phyloP scores from a whole-genome alignment of 2,329 filamentous ascomycete genomes.

The Alternaria panax region DNA sequence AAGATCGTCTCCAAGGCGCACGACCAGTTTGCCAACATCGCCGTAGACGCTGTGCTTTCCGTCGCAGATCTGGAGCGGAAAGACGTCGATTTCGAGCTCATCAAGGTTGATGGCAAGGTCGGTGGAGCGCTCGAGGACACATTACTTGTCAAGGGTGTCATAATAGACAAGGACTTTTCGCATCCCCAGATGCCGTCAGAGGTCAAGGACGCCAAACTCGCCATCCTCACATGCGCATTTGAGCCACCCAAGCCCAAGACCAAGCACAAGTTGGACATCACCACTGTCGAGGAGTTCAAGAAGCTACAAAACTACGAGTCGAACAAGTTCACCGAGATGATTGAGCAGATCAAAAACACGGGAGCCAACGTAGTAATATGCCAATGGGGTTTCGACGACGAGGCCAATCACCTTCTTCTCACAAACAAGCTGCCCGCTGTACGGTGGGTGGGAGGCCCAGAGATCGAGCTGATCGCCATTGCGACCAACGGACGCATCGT shows the following conservation, averaged over 20 bases:
- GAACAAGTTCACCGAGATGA: conserved; percentile 98
- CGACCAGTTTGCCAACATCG: conserved; percentile 97
- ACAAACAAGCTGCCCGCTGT: conserved; percentile 97
- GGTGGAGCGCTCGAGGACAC: conserved; percentile 93
- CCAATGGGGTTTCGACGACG: conserved; percentile 99
- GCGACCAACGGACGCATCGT: conserved; percentile 98
- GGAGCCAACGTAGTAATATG: conserved; percentile 98
- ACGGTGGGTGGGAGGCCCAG: conserved; percentile 95
- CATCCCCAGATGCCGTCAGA: conserved; percentile 99
- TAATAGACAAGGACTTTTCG: conserved; percentile 99
- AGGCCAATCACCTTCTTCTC: conserved; percentile 95
- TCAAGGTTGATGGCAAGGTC: conserved; percentile 99
- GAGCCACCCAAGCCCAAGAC: conserved; percentile 99
- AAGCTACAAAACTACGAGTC: conserved; percentile 95
- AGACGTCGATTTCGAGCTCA: conserved; percentile 98
- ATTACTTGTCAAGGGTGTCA: conserved; percentile 94
- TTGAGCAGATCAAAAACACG: conserved; percentile 95
- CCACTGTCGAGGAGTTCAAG: conserved; percentile 96
- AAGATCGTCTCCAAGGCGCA: conserved; percentile 99
- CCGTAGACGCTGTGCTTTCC: conserved; percentile 94
- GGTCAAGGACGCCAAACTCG: conserved; percentile 93
- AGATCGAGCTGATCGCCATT: conserved; percentile 98
- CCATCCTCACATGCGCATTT: conserved; percentile 96
- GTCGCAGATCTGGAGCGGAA: conserved; percentile 95
- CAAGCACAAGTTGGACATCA: conserved; percentile 99